These are phyloP conservation scores for Halophytophthora batemanensis DNA, from an alignment of 352 stramenopile genomes.

Conservation along the genomic window DNA sequence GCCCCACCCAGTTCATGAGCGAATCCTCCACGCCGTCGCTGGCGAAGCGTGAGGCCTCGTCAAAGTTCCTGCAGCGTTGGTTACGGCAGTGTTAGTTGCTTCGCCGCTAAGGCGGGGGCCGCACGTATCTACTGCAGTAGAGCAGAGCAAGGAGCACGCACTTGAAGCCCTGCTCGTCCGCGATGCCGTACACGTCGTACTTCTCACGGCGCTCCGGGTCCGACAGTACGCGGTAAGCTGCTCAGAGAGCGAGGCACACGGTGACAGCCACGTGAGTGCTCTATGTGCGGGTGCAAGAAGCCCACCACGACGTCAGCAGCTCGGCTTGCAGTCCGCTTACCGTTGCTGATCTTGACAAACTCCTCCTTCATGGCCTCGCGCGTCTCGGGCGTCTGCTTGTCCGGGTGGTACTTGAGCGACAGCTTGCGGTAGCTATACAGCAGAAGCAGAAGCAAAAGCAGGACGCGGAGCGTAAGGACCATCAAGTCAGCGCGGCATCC, in stretches of 20 bases:
- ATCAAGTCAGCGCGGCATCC: too few relatives aligned
- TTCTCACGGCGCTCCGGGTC: slow-evolving; percentile 71
- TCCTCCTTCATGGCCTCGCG: slow-evolving; percentile 58
- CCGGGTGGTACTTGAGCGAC: slow-evolving; percentile 93
- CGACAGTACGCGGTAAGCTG: slow-evolving; percentile 74
- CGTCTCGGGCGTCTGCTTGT: slow-evolving; percentile 86
- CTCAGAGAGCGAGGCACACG: not conserved
- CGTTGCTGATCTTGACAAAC: slow-evolving; percentile 81
- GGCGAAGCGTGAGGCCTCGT: slow-evolving; percentile 66
- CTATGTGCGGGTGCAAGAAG: not conserved
- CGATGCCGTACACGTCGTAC: slow-evolving; percentile 79
- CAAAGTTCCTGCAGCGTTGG: slow-evolving; percentile 53
- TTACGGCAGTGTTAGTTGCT: not conserved
- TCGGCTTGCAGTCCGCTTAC: slow-evolving; percentile 15
- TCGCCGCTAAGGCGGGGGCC: slow-evolving; percentile 1
- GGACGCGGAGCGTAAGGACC: too few relatives aligned
- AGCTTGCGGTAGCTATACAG: slow-evolving; percentile 84
- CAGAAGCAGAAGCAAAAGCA: too few relatives aligned
- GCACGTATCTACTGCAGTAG: not conserved
- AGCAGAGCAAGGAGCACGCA: slow-evolving; percentile 23
- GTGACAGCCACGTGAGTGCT: not conserved
- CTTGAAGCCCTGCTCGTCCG: slow-evolving; percentile 74
- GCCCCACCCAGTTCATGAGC: slow-evolving; percentile 65
- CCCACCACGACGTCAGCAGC: not conserved
- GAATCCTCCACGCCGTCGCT: slow-evolving; percentile 69